A percentile compares a stretch with the other conserved stretches of the same genome.
Evolutionary conservation across 164 flowering plant species (phyloP).

Genomic region (Saururus chinensis): DNA sequence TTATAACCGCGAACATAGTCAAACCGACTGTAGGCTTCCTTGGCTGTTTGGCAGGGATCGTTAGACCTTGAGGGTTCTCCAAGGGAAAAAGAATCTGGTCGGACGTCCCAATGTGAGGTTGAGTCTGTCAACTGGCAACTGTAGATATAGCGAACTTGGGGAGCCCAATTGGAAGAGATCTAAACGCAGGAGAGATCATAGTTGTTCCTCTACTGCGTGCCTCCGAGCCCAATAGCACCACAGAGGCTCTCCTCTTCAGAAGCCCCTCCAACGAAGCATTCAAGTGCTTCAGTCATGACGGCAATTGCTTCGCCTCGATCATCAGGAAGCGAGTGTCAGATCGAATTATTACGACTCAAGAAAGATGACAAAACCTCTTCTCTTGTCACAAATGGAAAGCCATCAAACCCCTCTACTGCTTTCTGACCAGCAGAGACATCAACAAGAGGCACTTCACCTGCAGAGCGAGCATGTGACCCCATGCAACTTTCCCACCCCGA

Average conservation of each 20-base stretch:
- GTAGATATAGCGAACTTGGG: constrained; percentile 86
- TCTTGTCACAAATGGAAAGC: constrained; percentile 50
- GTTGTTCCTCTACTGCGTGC: constrained; percentile 95
- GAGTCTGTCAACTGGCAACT: constrained; percentile 85
- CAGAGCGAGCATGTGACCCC: too few species aligned
- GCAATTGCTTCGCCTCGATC: constrained; percentile 74
- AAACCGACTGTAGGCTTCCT: too few species aligned
- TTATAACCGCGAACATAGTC: too few species aligned
- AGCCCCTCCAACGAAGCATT: constrained; percentile 32
- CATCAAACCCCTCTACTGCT: constrained; percentile 20
- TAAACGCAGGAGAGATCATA: constrained; percentile 54
- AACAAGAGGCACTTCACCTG: constrained; percentile 61
- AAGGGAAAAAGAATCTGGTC: constrained; percentile 83
- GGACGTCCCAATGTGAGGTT: constrained; percentile 69
- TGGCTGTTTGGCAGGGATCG: too few species aligned
- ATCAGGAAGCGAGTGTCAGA: constrained; percentile 42
- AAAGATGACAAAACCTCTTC: constrained; percentile 48
- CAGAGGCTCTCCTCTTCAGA: constrained; percentile 27
- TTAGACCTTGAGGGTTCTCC: too few species aligned
- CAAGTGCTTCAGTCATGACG: constrained; percentile 56
- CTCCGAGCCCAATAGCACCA: constrained; percentile 87
- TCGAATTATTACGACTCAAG: too few species aligned
- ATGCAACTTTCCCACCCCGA: too few species aligned
- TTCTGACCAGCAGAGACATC: constrained; percentile 61
- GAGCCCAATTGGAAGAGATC: constrained; percentile 65